Evolutionary conservation across 2,329 filamentous ascomycete genomes (phyloP), one percentile per base, ranked within the genome.

Genomic region (Aureobasidium vineae): DNA sequence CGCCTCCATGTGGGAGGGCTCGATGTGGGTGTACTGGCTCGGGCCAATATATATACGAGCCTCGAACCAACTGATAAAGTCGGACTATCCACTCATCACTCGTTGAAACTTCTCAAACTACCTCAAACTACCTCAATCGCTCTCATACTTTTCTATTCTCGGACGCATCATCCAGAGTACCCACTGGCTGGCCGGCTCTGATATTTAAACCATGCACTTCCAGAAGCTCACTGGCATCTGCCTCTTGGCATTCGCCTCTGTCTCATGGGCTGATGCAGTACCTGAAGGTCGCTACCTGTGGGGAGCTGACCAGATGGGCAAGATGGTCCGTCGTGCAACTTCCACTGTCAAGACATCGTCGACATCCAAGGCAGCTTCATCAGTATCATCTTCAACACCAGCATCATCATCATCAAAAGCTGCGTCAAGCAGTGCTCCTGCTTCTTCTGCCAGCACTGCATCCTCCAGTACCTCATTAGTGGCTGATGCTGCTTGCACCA

Each of bases 401-500:
- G 33, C 33, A 11, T 40, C 56, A n/a, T n/a, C 40, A 26, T 23
- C 41, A 21, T 53, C 43, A 26, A 45, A 47, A 11, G 21, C 26
- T 19, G 40, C 40, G 5, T 56, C 38, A n/a, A 45, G 56, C 33
- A 45, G 38, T 47, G 13, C 31, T n/a, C 19, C 33, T 7, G 45
- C 23, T n/a, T 36, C 43, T 5, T 45, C 50, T 49, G 16, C 63
- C 15, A 67, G 54, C 33, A 53, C 15, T 31, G 47, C 53, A 36
- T 59, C 52, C 2, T 61, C 66, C 6, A 40, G 66, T 8, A 50
- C 68, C 2, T 67, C 66, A 19, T 65, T 57, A 36, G 65, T 68
- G 3, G 67, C 68, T 15, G 71, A 71, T 65, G 70, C 73, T n/a
- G 70, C 69, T 28, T 81, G 80, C 70, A 79, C 74, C 13, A 78